Conservation (phyloP, 345 rosid species). For the Brassica napus region DNA sequence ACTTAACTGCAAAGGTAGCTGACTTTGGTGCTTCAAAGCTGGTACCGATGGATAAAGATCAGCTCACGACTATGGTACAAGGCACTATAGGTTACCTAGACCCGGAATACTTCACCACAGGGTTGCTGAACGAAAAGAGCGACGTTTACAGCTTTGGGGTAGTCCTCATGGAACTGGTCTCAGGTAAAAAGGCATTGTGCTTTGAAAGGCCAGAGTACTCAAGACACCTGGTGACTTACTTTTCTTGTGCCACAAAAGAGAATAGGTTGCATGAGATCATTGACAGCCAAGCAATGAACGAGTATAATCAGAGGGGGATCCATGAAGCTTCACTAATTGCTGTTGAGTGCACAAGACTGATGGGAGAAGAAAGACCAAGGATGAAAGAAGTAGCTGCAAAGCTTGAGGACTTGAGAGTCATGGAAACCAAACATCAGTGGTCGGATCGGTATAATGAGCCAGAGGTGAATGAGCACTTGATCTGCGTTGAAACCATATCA, state of each 20-base stretch:
- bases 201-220: constrained; percentile 24
- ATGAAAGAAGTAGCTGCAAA: constrained; percentile 46
- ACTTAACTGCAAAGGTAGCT: constrained; percentile 48
- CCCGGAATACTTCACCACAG: constrained; percentile 44
- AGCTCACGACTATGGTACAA: constrained; percentile 49
- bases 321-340: constrained; percentile 1
- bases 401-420: constrained; percentile 27
- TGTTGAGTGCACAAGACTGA: constrained; percentile 27
- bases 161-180: constrained; percentile 45
- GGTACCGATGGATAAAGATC: constrained; percentile 42
- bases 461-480: constrained; percentile 16
- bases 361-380: constrained; percentile 41
- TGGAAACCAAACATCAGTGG: too few species aligned
- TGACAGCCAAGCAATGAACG: neutral
- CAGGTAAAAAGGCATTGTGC: constrained; percentile 37
- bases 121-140: constrained; percentile 41
- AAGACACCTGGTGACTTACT: constrained; percentile 38
- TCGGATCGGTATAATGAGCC: neutral
- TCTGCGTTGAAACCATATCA: neutral
- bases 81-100: constrained; percentile 52
- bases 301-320: neutral
- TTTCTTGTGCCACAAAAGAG: constrained; percentile 18
- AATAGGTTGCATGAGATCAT: neutral
- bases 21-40: constrained; percentile 56
- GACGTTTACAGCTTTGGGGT: constrained; percentile 59